A percentile compares a stretch with the other conserved stretches of the same genome.
These are phyloP conservation scores for Priceomyces carsonii DNA, from an alignment of 805 yeast genomes.

Conservation along the genomic window DNA sequence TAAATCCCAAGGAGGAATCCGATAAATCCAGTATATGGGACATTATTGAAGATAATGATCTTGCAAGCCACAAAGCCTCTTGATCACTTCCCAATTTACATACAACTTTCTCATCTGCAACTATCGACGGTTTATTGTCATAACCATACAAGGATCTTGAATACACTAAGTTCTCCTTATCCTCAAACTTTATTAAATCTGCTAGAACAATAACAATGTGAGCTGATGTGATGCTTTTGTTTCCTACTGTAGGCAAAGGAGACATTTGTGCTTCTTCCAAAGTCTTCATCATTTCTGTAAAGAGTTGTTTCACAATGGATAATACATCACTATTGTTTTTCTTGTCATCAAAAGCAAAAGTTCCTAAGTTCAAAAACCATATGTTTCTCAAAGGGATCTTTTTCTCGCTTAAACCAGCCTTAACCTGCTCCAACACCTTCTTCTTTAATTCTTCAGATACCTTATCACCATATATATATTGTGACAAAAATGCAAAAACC, in stretches of 20 bases:
- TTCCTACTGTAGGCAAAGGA: slow-evolving; percentile 55
- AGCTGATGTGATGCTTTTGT: slow-evolving; percentile 53
- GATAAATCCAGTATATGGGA: slow-evolving; percentile 11
- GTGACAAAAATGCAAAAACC: slow-evolving; percentile 50
- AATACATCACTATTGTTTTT: slow-evolving; percentile 10
- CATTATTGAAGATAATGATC: slow-evolving; percentile 42
- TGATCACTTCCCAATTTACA: slow-evolving; percentile 46
- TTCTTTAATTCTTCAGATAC: slow-evolving; percentile 14
- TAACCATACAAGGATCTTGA: slow-evolving; percentile 32
- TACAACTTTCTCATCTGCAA: slow-evolving; percentile 48
- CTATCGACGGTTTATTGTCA: slow-evolving; percentile 48
- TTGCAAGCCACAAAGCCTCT: slow-evolving; percentile 55
- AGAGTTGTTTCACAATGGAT: slow-evolving; percentile 19
- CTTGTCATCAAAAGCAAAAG: slow-evolving; percentile 18
- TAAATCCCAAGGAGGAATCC: slow-evolving; percentile 37
- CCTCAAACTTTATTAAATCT: slow-evolving; percentile 15
- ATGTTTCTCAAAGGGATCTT: slow-evolving; percentile 60
- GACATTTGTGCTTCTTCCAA: slow-evolving; percentile 46
- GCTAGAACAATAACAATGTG: slow-evolving; percentile 44
- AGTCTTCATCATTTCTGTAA: slow-evolving; percentile 24
- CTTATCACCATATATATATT: slow-evolving; percentile 27
- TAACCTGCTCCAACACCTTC: slow-evolving; percentile 33
- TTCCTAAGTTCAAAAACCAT: slow-evolving; percentile 63
- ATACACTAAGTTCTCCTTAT: slow-evolving; percentile 27
- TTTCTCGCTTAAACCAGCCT: slow-evolving; percentile 65